These are phyloP conservation scores for Rosa lucieae DNA, from an alignment of 306 rosid genomes.

Conservation along the genomic window DNA sequence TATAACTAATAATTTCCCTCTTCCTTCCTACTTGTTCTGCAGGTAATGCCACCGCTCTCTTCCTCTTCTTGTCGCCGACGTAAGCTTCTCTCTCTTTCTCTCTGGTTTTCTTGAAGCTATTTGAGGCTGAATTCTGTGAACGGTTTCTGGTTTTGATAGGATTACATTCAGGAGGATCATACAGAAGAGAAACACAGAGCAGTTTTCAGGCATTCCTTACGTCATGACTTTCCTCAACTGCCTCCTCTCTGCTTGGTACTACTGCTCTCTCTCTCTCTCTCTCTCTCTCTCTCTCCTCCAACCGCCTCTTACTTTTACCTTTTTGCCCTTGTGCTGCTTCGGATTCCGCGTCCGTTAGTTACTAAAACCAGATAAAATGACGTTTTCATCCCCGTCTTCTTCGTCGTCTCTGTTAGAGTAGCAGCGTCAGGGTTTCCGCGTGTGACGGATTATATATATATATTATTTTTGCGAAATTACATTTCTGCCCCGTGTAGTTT, in stretches of 20 bases:
- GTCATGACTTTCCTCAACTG: constrained; percentile 84
- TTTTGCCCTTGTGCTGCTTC: not conserved
- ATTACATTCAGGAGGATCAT: constrained; percentile 83
- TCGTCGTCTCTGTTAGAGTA: not conserved
- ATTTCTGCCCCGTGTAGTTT: not conserved
- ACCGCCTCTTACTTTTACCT: not conserved
- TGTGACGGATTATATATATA: not conserved
- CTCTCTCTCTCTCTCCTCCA: not conserved
- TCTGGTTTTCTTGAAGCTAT: not conserved
- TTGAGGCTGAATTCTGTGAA: not conserved
- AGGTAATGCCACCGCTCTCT: constrained; percentile 89
- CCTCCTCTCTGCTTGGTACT: constrained; percentile 87
- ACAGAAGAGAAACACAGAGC: constrained; percentile 54
- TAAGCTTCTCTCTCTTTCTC: constrained; percentile 19
- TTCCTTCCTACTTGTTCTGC: constrained; percentile 12
- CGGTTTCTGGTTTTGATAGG: constrained; percentile 26
- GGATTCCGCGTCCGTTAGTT: not conserved
- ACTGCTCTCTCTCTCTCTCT: constrained; percentile 6
- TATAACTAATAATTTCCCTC: constrained; percentile 2
- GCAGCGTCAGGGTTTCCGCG: not conserved
- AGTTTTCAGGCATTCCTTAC: constrained; percentile 90
- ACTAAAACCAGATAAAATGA: not conserved
- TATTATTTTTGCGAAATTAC: not conserved
- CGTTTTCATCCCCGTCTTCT: not conserved
- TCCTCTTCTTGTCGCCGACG: constrained; percentile 93